Evolutionary conservation across 2,329 filamentous ascomycete species (phyloP), one percentile per base, ranked within the genome.

Genomic region (Apiospora saccharicola): DNA sequence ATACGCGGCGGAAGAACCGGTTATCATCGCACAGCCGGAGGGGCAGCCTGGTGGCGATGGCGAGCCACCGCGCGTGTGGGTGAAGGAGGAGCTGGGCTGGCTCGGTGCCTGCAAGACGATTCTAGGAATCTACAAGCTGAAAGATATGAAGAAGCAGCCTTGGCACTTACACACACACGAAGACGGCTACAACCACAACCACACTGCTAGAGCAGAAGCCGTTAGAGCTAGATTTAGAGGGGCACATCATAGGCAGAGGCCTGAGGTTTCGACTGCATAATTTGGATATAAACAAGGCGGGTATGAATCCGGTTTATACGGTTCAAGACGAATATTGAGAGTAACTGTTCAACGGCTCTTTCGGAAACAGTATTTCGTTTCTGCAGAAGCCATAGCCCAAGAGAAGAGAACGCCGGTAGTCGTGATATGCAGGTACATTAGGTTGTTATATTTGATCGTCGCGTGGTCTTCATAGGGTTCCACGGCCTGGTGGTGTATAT

Each of bases 81-180:
- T 79, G 68, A 83, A 81, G 70, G 78, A 82, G 70, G 79, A 83
- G 78, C 75, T 88, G 12, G 86, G 86, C 0, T 88, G 86, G 86
- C 69, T 73, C 26, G 86, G 86, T 2, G 86, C 86, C 0, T 79
- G 82, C 46, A 84, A 83, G 80, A 81, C 82, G 71, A 81, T 85
- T 43, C 77, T 82, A 51, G 80, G 82, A 69, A 51, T 80, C 13
- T 80, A 79, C 68, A 78, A 75, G 67, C 73, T 80, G 13, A 76
- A 77, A 74, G 76, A 76, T 67, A 61, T 61, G 44, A 47, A 70
- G 68, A 70, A 61, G 12, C 46, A 14, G 10, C 71, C 71, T n/a
- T 14, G 57, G 34, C 12, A 34, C 12, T n/a, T 10, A 30, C 41
- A 8, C 22, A 14, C 10, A n/a, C 34, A n/a, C 10, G 19, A 41